Evolutionary conservation across 768 basidiomycete species (phyloP).

Genomic region (Boletus rufocinnamomeus): DNA sequence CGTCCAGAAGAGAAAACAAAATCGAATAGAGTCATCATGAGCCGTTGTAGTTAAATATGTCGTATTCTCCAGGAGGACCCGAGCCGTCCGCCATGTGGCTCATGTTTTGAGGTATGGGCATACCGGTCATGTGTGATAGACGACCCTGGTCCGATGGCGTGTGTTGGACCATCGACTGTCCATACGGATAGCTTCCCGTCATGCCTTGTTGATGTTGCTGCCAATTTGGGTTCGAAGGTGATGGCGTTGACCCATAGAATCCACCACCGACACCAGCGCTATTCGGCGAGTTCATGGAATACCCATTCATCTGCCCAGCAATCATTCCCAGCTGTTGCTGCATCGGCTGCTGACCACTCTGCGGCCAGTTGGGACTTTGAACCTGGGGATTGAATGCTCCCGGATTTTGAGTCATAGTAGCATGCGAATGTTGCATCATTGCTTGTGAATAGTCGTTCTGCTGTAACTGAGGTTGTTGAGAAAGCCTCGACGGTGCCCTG

Average conservation of each 20-base stretch:
- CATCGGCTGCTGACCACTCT: slow-evolving; percentile 59
- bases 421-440: slow-evolving; percentile 40
- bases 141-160: slow-evolving; percentile 35
- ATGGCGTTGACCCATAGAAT: slow-evolving; percentile 29
- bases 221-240: slow-evolving; percentile 32
- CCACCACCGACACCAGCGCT: slow-evolving; percentile 29
- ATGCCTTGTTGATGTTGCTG: slow-evolving; percentile 32
- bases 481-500: slow-evolving; percentile 37
- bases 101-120: slow-evolving; percentile 50
- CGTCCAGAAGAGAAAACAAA: slow-evolving; percentile 15
- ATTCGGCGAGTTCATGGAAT: slow-evolving; percentile 40
- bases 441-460: slow-evolving; percentile 43
- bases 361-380: slow-evolving; percentile 47
- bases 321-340: slow-evolving; percentile 40
- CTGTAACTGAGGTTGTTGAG: slow-evolving; percentile 50
- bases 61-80: slow-evolving; percentile 47
- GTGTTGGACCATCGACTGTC: slow-evolving; percentile 29
- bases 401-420: slow-evolving; percentile 31
- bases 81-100: slow-evolving; percentile 44
- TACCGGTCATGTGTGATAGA: slow-evolving; percentile 51
- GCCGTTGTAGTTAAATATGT: slow-evolving; percentile 60
- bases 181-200: slow-evolving; percentile 33
- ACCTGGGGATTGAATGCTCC: slow-evolving; percentile 36
- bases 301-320: slow-evolving; percentile 39
- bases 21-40: slow-evolving; percentile 34